Evolutionary conservation across 192 early-diverging fungal species (phyloP), one percentile per base, ranked within the genome.

Genomic region (Hyaloraphidium curvatum): DNA sequence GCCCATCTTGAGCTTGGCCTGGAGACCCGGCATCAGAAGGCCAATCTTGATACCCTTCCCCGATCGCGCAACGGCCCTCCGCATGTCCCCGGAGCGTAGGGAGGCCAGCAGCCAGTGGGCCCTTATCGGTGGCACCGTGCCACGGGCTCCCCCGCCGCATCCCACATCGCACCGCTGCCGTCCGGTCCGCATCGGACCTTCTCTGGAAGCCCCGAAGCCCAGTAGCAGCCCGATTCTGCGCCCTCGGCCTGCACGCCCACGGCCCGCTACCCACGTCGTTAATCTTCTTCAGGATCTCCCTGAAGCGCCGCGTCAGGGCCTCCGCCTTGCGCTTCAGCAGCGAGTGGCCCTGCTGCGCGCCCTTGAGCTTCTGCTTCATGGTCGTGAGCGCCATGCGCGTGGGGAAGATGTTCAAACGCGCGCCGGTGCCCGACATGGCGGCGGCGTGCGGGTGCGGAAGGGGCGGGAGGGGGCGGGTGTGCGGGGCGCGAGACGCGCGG

Each of bases 1-100:
- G 51, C 92, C 93, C 95, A 99, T 99, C 71, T 94, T 91, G 37
- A 81, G 69, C 60, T 99, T 99, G 39, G 91, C 81, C 86, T 89
- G 61, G n/a, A 56, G 19, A 13, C 1, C 19, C 28, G n/a, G 39
- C 19, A 65, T 27, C 27, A 17, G 16, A 23, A 28, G 1, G 25
- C 54, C 26, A 30, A 55, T 7, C 43, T 27, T 23, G 39, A 23
- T 26, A 62, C 28, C 23, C 14, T 35, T n/a, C n/a, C 35, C 35
- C 35, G 17, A 37, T 37, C 11, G 35, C 11, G 11, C 35, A 37
- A 17, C 17, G 11, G 35, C 35, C 11, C 17, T 37, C 11, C 35
- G 43, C 19, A 48, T 48, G 43, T 48, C 25, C 5, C 11, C 7
- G 25, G 7, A 48, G 14, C 7, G 14, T 25, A 25, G 14, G 43